Conservation (phyloP, 1,284 basidiomycete genomes). For the Mycena sp. region DNA sequence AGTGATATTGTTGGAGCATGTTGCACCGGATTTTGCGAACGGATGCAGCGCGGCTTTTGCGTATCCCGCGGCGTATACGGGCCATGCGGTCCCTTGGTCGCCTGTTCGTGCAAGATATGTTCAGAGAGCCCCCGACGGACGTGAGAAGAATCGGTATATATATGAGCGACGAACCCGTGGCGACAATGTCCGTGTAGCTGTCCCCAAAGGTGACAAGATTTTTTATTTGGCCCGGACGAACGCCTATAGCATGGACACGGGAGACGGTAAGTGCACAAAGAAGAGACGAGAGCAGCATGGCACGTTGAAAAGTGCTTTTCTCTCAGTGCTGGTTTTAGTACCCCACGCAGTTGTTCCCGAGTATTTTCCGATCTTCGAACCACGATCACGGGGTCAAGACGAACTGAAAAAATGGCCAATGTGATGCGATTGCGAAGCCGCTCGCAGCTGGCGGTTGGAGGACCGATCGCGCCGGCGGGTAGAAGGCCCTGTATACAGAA, state of each 20-base stretch:
- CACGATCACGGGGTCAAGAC: conserved; percentile 1
- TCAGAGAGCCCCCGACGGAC: neutral
- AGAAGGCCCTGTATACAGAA: too few species aligned
- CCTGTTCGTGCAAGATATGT: neutral
- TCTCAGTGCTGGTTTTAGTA: neutral
- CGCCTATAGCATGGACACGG: conserved; percentile 15
- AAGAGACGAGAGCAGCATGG: conserved; percentile 5
- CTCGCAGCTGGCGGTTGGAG: neutral
- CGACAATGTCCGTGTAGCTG: conserved; percentile 51
- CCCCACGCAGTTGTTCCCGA: neutral
- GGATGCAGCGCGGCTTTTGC: conserved; percentile 49
- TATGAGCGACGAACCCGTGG: conserved; percentile 30
- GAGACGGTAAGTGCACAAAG: conserved; percentile 12
- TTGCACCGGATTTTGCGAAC: conserved; percentile 55
- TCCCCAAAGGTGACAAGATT: conserved; percentile 57
- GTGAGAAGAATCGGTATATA: neutral
- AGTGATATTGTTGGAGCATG: conserved; percentile 56
- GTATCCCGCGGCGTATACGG: conserved; percentile 49
- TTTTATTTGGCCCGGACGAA: conserved; percentile 45
- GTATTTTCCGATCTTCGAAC: conserved; percentile 12
- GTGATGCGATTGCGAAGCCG: neutral
- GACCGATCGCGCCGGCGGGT: too few species aligned
- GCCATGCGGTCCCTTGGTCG: conserved; percentile 28
- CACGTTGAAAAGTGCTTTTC: neutral
- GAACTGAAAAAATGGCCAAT: neutral